phyloP scores from a whole-genome alignment of 441 rosid species.

The Geranium incanum region DNA sequence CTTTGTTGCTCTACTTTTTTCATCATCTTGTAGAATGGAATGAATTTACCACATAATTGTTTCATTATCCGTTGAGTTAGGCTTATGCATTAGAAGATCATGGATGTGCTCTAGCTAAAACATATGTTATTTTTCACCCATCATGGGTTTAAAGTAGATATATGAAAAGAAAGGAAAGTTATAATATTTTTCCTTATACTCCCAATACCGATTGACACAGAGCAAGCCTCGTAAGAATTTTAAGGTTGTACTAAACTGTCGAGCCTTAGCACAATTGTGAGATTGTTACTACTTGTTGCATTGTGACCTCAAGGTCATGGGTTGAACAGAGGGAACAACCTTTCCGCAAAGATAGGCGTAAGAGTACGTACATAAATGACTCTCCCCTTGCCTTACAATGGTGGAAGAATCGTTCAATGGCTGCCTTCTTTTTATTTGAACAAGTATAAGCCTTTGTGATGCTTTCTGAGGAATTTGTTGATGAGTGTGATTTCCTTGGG shows the following conservation, averaged over 20 bases:
- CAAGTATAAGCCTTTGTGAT: too few relatives aligned
- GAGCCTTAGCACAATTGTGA: too few relatives aligned
- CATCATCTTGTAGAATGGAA: neutral
- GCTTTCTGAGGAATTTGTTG: too few relatives aligned
- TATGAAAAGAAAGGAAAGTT: neutral
- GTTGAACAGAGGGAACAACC: too few relatives aligned
- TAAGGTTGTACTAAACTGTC: neutral
- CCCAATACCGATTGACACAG: neutral
- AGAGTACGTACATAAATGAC: too few relatives aligned
- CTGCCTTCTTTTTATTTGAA: too few relatives aligned
- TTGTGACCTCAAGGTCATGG: too few relatives aligned
- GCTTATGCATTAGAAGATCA: neutral
- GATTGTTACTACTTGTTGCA: too few relatives aligned
- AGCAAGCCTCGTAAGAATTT: neutral
- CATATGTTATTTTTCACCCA: neutral
- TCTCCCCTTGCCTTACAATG: too few relatives aligned
- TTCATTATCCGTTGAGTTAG: neutral
- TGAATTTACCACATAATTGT: neutral
- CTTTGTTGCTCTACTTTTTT: neutral
- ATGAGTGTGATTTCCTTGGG: too few relatives aligned
- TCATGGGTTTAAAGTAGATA: neutral
- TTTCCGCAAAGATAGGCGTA: too few relatives aligned
- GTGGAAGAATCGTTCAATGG: too few relatives aligned
- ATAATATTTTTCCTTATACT: neutral
- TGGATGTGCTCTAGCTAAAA: neutral